A percentile compares a stretch with the other conserved stretches of the same genome.
phyloP scores from a whole-genome alignment of 192 early-diverging fungal genomes.

The Coemansia sp. region DNA sequence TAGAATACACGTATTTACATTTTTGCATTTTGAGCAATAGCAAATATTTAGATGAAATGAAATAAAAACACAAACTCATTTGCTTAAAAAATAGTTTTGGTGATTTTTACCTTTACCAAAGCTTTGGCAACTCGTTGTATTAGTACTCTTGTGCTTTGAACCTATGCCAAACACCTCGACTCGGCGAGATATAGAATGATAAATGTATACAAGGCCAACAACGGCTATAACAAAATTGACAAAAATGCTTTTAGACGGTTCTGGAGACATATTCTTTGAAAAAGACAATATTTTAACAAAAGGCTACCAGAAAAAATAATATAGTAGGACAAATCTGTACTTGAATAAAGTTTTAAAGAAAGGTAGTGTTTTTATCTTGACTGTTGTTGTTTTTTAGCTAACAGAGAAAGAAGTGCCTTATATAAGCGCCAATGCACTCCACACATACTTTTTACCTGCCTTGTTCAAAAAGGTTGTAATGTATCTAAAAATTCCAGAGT shows the following conservation, averaged over 20 bases:
- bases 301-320: not conserved
- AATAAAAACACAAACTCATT: not conserved
- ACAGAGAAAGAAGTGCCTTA: slow-evolving; percentile 1
- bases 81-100: not conserved
- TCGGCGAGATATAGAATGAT: slow-evolving; percentile 18
- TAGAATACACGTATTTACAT: not conserved
- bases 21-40: not conserved
- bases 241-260: slow-evolving; percentile 30
- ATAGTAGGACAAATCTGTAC: not conserved
- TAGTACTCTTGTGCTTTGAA: slow-evolving; percentile 22
- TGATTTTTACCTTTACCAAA: slow-evolving; percentile 43
- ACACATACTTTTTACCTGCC: not conserved
- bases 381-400: no score
- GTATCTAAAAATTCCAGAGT: not conserved
- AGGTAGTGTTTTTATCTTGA: not conserved
- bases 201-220: slow-evolving; percentile 22
- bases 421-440: not conserved
- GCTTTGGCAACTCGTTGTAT: slow-evolving; percentile 36
- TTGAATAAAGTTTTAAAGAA: not conserved
- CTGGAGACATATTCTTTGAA: not conserved
- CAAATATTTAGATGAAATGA: not conserved
- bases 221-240: slow-evolving; percentile 27
- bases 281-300: not conserved
- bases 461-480: not conserved
- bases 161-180: slow-evolving; percentile 43